Evolutionary conservation across 345 rosid species (phyloP).

Genomic region (Bruguiera parviflora): DNA sequence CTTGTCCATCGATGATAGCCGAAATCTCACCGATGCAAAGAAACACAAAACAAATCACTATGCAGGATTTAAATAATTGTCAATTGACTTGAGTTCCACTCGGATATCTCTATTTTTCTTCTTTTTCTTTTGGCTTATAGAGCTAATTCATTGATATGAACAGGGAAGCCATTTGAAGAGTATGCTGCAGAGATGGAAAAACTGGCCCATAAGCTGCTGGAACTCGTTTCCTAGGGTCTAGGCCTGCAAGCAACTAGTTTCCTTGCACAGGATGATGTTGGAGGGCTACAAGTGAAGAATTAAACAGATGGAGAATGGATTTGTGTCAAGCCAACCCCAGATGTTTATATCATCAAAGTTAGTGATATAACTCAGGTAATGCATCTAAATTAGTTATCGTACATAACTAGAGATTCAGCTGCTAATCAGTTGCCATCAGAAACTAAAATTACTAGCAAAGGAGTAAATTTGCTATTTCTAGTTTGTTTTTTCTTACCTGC

Average conservation of each 20-base stretch:
- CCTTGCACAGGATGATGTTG: slow-evolving; percentile 36
- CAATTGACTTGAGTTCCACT: too few relatives aligned
- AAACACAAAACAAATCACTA: too few relatives aligned
- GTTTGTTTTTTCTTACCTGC: too few relatives aligned
- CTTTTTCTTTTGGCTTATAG: too few relatives aligned
- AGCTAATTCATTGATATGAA: neutral
- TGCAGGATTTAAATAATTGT: too few relatives aligned
- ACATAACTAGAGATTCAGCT: too few relatives aligned
- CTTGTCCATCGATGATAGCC: too few relatives aligned
- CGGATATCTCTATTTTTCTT: too few relatives aligned
- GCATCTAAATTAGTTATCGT: neutral
- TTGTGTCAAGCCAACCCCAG: slow-evolving; percentile 23
- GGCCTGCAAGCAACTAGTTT: slow-evolving; percentile 33
- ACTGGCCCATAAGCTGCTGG: slow-evolving; percentile 22
- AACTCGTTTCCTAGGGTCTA: slow-evolving; percentile 29
- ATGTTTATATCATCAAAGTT: slow-evolving; percentile 29
- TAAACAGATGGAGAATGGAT: slow-evolving; percentile 40
- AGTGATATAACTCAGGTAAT: slow-evolving; percentile 31
- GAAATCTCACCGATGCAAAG: too few relatives aligned
- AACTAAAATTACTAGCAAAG: too few relatives aligned
- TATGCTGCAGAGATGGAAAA: slow-evolving; percentile 21
- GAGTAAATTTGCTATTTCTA: too few relatives aligned
- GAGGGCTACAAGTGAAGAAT: slow-evolving; percentile 37
- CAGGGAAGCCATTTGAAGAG: slow-evolving; percentile 22
- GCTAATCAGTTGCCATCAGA: neutral